phyloP scores from a whole-genome alignment of 1,284 basidiomycete genomes.

The Leccinum cinnamomeum region DNA sequence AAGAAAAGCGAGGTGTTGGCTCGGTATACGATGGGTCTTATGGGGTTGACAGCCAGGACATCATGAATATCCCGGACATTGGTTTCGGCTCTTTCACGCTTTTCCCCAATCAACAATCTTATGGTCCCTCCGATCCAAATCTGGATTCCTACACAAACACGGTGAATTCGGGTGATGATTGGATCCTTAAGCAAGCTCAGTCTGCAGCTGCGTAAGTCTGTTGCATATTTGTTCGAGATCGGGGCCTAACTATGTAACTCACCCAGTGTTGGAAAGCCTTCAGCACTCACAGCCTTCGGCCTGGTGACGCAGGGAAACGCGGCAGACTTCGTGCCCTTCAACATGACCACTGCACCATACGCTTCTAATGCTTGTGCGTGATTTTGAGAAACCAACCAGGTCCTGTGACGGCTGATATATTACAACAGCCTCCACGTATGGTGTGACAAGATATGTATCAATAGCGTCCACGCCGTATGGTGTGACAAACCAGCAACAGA shows the following conservation, averaged over 20 bases:
- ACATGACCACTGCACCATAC: constrained; percentile 47
- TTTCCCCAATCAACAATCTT: constrained; percentile 66
- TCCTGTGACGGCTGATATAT: constrained; percentile 3
- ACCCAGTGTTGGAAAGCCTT: constrained; percentile 56
- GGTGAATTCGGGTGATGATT: constrained; percentile 49
- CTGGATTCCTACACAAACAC: constrained; percentile 52
- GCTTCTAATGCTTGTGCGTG: constrained; percentile 37
- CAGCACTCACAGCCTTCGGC: constrained; percentile 56
- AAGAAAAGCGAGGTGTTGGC: constrained; percentile 41
- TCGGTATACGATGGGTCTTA: constrained; percentile 56
- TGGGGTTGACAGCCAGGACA: constrained; percentile 70
- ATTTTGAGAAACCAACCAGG: background rate
- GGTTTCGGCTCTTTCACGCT: constrained; percentile 60
- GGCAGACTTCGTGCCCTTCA: constrained; percentile 60
- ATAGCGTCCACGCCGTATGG: constrained; percentile 33
- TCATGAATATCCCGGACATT: constrained; percentile 55
- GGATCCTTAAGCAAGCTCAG: constrained; percentile 54
- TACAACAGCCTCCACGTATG: constrained; percentile 28
- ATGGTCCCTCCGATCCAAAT: constrained; percentile 46
- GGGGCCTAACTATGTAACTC: constrained; percentile 11
- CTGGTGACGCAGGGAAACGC: constrained; percentile 57
- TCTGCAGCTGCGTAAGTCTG: constrained; percentile 43
- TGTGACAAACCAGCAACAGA: constrained; percentile 51
- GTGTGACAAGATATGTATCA: constrained; percentile 40
- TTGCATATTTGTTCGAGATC: background rate